Percentiles rank a stretch among this genome's conserved stretches.
Conservation (phyloP, 768 basidiomycete genomes). For the Suillus fuscotomentosus region DNA sequence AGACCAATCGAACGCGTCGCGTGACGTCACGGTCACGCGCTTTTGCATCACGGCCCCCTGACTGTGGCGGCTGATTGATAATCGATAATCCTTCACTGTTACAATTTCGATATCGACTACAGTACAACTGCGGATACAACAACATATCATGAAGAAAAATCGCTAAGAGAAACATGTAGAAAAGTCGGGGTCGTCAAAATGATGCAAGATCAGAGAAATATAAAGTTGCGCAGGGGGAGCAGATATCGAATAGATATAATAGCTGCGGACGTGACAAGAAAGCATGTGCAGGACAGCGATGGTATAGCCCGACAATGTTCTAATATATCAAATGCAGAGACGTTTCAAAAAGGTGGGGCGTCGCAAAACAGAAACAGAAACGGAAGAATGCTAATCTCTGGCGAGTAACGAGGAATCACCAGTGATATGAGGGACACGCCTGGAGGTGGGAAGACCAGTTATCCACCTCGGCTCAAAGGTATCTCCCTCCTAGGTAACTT, state of each 20-base stretch:
- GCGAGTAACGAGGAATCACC: not conserved
- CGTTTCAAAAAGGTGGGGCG: slow-evolving; percentile 4
- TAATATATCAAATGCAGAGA: slow-evolving; percentile 24
- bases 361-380: not conserved
- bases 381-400: slow-evolving; percentile 2
- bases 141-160: slow-evolving; percentile 4
- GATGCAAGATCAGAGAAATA: not conserved
- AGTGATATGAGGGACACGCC: not conserved
- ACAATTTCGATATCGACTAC: not conserved
- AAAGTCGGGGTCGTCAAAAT: slow-evolving; percentile 3
- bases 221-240: slow-evolving; percentile 6
- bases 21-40: slow-evolving; percentile 30
- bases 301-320: slow-evolving; percentile 21
- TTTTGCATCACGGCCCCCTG: not conserved
- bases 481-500: slow-evolving; percentile 46
- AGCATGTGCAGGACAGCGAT: slow-evolving; percentile 15
- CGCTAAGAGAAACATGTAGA: slow-evolving; percentile 16
- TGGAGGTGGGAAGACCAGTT: slow-evolving; percentile 20
- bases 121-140: slow-evolving; percentile 27
- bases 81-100: not conserved
- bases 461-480: slow-evolving; percentile 1
- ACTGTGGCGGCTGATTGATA: no score
- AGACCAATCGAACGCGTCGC: slow-evolving; percentile 22
- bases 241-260: slow-evolving; percentile 14
- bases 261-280: slow-evolving; percentile 14